Evolutionary conservation across 2,329 filamentous ascomycete genomes (phyloP).

Genomic region (Orbilia ellipsospora): DNA sequence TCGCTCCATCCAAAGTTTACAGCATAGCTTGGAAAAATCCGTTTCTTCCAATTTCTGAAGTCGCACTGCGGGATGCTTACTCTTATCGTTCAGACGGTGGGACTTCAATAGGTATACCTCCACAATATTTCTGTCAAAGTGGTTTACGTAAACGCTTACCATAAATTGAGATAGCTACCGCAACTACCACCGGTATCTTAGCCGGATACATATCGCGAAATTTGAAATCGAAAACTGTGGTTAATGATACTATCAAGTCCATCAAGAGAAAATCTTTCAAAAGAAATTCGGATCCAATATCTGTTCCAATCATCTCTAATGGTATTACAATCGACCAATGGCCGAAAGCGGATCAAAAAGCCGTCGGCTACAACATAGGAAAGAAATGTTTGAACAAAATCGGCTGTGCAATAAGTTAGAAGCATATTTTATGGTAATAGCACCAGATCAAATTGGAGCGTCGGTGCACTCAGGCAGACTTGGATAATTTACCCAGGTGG

Average conservation of each 20-base stretch:
- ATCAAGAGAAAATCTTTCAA: not conserved
- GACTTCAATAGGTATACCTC: not conserved
- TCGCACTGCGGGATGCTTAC: no score
- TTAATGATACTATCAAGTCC: not conserved
- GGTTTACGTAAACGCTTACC: not conserved
- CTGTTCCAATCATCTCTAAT: conserved; percentile 20
- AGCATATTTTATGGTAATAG: no score
- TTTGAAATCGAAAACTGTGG: not conserved
- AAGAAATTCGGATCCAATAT: not conserved
- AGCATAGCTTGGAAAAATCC: no score
- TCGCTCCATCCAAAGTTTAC: not conserved
- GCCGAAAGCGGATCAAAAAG: not conserved
- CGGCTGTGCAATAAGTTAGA: no score
- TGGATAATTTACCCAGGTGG: no score
- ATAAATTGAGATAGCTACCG: conserved; percentile 3
- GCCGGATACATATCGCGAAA: conserved; percentile 10
- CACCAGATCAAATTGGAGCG: no score
- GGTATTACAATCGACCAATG: conserved; percentile 14
- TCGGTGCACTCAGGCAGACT: no score
- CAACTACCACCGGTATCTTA: conserved; percentile 7
- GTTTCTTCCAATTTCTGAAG: no score
- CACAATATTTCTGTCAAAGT: not conserved
- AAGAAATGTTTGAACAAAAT: not conserved
- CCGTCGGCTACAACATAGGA: not conserved
- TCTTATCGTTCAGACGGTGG: not conserved